Evolutionary conservation across 768 basidiomycete species (phyloP), one percentile per base, ranked within the genome.

Genomic region (Pisolithus sp.): DNA sequence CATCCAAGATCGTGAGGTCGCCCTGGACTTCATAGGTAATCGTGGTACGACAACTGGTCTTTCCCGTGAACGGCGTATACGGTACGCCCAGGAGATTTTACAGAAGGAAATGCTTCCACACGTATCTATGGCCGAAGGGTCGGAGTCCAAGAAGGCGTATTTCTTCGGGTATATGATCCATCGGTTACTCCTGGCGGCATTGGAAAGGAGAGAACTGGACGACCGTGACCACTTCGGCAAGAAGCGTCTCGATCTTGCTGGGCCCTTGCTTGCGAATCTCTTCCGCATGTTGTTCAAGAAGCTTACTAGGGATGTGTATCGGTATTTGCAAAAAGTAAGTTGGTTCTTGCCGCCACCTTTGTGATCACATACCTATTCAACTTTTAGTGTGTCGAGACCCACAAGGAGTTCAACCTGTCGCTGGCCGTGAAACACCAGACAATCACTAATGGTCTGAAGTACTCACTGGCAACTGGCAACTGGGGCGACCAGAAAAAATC

Each of bases 131-230:
- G 81, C 85, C 1, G 93, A 95, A 67, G 93, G 93, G 5, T 93
- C 92, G 6, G 92, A 95, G 70, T 93, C 90, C 23, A 96, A 96
- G 75, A 99, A 99, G 69, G 96, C 96, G 2, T 98, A 93, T 71
- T 99, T 98, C 79, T 93, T 98, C 57, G 96, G 96, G 9, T 98
- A 98, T 71, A 99, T 99, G 95, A 92, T 97, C 30, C 95, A 98
- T 70, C 86, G 96, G 54, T 77, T 99, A 24, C 74, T 97, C 0
- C 81, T 96, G 18, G 96, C 96, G 21, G 93, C 93, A 12, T 69
- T 99, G 60, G 94, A 97, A 65, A 79, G 96, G 42, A 78, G 96
- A 60, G 96, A 99, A 61, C 76, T 99, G 23, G 96, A 99, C 66
- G 96, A 99, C 71, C 91, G 96, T 73, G 96, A 99, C 72, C 96